A percentile compares a stretch with the other conserved stretches of the same genome.
Conservation (phyloP, 352 stramenopile genomes). For the Phytophthora pseudosyringae region DNA sequence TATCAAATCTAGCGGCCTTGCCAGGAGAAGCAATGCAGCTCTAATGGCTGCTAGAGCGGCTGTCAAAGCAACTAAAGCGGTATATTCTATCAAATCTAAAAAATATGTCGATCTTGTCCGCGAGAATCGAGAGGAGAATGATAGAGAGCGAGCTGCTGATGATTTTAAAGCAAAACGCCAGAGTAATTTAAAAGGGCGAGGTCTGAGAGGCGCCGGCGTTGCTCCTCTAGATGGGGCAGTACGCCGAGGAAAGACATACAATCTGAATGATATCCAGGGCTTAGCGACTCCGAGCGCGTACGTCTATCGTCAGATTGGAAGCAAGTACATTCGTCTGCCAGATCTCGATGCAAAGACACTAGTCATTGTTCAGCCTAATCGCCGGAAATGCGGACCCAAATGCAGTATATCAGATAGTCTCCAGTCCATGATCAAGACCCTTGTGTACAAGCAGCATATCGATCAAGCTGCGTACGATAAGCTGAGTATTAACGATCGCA, state of each 20-base stretch:
- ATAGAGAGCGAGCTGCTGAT: too few relatives aligned
- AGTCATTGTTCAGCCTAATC: constrained; percentile 17
- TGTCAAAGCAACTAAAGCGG: constrained; percentile 3
- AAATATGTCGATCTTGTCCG: not conserved
- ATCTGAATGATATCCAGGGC: too few relatives aligned
- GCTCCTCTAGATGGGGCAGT: too few relatives aligned
- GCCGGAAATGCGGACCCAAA: constrained; percentile 10
- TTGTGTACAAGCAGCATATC: not conserved
- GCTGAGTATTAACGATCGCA: constrained; percentile 10
- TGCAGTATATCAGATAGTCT: constrained; percentile 3
- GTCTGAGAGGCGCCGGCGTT: too few relatives aligned
- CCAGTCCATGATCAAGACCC: constrained; percentile 10
- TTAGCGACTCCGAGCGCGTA: too few relatives aligned
- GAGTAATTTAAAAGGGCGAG: too few relatives aligned
- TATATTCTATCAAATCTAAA: not conserved
- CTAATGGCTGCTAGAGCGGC: constrained; percentile 1
- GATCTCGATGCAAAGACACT: too few relatives aligned
- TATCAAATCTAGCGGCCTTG: not conserved
- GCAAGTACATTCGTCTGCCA: too few relatives aligned
- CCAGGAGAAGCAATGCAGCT: not conserved
- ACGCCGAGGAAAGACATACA: too few relatives aligned
- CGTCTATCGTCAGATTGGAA: too few relatives aligned
- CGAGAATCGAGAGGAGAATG: not conserved
- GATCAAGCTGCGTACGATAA: constrained; percentile 15
- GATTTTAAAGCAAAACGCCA: too few relatives aligned